Conservation (phyloP, 495 filamentous ascomycete genomes). For the Xylaria venustula region DNA sequence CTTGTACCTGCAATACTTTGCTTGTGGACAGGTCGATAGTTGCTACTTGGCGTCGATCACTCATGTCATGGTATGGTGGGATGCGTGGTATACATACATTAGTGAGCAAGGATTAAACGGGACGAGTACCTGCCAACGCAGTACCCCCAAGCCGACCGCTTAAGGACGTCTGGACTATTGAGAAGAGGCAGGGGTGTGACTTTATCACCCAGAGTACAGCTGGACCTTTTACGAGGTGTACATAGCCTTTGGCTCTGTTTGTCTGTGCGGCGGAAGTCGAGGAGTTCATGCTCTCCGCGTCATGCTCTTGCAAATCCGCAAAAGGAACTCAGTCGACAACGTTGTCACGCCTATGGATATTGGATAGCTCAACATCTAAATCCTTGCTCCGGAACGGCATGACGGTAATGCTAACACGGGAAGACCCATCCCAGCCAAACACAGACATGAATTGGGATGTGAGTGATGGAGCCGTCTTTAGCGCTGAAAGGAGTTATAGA, state of each 20-base stretch:
- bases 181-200: slow-evolving; percentile 16
- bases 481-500: slow-evolving; percentile 1
- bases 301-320: background rate
- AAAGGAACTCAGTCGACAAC: background rate
- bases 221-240: slow-evolving; percentile 14
- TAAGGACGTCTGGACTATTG: slow-evolving; percentile 7
- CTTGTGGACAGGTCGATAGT: slow-evolving; percentile 16
- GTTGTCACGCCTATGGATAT: background rate
- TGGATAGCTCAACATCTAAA: slow-evolving; percentile 7
- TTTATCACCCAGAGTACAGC: slow-evolving; percentile 11
- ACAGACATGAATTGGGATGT: slow-evolving; percentile 9
- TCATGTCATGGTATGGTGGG: slow-evolving; percentile 14
- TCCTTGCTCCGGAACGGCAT: slow-evolving; percentile 16
- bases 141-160: slow-evolving; percentile 15
- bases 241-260: slow-evolving; percentile 5
- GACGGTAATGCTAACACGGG: slow-evolving; percentile 18
- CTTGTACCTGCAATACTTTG: slow-evolving; percentile 16
- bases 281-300: slow-evolving; percentile 15
- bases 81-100: slow-evolving; percentile 17
- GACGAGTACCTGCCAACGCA: slow-evolving; percentile 13
- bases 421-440: slow-evolving; percentile 17
- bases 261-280: slow-evolving; percentile 14
- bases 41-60: slow-evolving; percentile 20
- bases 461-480: slow-evolving; percentile 13
- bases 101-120: slow-evolving; percentile 12